A percentile compares a stretch with the other conserved stretches of the same genome.
These are phyloP conservation scores for Aspergillus uvarum DNA, from an alignment of 2,329 filamentous ascomycete genomes.

Conservation along the genomic window DNA sequence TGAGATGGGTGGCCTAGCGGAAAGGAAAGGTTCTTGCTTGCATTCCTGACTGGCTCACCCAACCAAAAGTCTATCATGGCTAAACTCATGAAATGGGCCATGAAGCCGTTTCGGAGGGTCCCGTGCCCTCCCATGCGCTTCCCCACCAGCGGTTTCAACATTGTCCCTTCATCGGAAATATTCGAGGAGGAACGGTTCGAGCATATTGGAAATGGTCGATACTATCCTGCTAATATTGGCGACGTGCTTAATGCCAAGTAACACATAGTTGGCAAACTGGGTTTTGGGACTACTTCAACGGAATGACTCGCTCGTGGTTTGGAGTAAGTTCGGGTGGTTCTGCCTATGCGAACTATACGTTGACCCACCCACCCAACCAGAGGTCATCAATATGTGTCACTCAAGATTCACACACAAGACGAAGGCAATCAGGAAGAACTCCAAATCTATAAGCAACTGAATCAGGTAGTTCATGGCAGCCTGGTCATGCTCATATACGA, in stretches of 20 bases:
- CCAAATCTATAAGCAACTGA: constrained; percentile 30
- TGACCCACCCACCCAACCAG: constrained; percentile 16
- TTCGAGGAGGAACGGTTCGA: constrained; percentile 30
- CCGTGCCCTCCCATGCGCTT: too few relatives aligned
- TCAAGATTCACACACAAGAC: constrained; percentile 27
- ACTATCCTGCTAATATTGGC: too few relatives aligned
- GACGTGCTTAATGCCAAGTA: too few relatives aligned
- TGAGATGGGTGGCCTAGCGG: too few relatives aligned
- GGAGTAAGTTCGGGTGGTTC: constrained; percentile 18
- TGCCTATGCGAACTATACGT: constrained; percentile 5
- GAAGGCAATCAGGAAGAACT: constrained; percentile 25
- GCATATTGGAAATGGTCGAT: constrained; percentile 21
- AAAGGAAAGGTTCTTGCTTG: too few relatives aligned
- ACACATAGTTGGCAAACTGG: too few relatives aligned
- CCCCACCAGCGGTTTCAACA: constrained; percentile 2
- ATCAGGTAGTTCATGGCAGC: constrained; percentile 25
- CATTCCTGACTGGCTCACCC: too few relatives aligned
- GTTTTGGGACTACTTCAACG: constrained; percentile 26
- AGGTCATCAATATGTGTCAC: constrained; percentile 23
- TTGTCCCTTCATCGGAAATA: constrained; percentile 14
- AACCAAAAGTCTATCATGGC: too few relatives aligned
- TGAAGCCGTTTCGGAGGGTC: too few relatives aligned
- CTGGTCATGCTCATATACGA: constrained; percentile 31
- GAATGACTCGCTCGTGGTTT: constrained; percentile 34
- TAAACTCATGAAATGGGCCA: too few relatives aligned